Base-by-base conservation (phyloP, 495 filamentous ascomycete species). In the Aspergillus hancockii region DNA sequence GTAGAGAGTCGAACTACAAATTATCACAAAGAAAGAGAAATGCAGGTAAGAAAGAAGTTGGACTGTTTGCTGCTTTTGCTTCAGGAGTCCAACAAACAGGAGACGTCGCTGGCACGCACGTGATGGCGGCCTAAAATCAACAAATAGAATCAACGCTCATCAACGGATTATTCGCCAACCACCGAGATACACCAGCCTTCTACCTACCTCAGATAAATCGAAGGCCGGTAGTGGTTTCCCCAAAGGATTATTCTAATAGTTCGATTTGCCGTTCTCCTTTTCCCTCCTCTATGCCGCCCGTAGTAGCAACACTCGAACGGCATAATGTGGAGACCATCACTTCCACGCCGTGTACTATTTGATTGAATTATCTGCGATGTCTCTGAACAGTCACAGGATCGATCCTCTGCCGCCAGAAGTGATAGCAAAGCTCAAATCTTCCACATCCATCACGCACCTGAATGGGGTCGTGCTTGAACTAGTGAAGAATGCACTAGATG, bases 401-500 rank as follows among this genome's bases (percentile, higher is more conserved):
- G 77, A 80, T 58, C 85, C 79, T 41, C 79, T 98, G 46, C 90
- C 93, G 14, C 69, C 81, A 23, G 83, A 93, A 52, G 92, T 91
- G 53, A 79, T 85, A 54, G 84, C 88, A n/a, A 93, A 93, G 67
- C 88, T 98, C 71, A 90, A 89, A 63, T 97, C 93, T 0, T 96
- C 93, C 3, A 85, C 83, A 8, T 79, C 81, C 22, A 89, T 98
- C 61, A 89, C 85, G 3, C 85, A 88, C 30, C 74, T 98, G 49
- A 86, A 88, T 62, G 85, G 75, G 23, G 93, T 91, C 5, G 76
- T 92, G 40, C 72, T 83, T 54, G 89, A 90, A 52, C 77, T 98
- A n/a, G 61, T 93, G 8, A 84, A 90, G 65, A 98, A 98, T 72
- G 84, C 91, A 0, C 79, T 98, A 21, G 94, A 98, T 75, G 90